phyloP scores from a whole-genome alignment of 148 eudicot species.

The Salicornia ramosissima region DNA sequence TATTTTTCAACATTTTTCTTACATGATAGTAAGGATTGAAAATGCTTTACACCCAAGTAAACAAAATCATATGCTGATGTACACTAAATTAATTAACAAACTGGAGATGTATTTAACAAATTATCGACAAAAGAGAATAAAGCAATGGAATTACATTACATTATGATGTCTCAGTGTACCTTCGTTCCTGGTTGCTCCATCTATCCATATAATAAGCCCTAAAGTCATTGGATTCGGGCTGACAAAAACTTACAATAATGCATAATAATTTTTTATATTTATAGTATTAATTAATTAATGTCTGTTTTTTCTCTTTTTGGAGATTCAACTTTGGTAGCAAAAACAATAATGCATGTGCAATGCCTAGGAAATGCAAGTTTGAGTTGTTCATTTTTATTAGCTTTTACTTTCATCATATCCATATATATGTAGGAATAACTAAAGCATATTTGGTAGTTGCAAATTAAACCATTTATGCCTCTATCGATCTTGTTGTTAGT shows the following conservation, averaged over 20 bases:
- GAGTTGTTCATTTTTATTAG: background rate
- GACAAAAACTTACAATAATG: conserved; percentile 15
- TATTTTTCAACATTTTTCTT: no score
- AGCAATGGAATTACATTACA: no score
- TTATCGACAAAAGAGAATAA: no score
- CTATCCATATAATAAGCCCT: no score
- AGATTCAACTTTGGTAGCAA: conserved; percentile 2
- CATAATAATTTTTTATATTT: no score
- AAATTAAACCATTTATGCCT: background rate
- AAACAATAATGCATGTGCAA: conserved; percentile 25
- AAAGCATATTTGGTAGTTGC: background rate
- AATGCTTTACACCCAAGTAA: no score
- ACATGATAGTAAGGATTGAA: no score
- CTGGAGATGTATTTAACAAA: no score
- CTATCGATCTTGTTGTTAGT: background rate
- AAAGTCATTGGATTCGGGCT: conserved; percentile 26
- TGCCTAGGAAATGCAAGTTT: conserved; percentile 16
- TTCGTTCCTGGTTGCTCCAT: no score
- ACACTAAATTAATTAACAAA: no score
- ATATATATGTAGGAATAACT: background rate
- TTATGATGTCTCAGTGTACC: no score
- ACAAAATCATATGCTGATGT: no score
- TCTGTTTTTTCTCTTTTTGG: conserved; percentile 9
- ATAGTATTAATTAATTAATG: background rate
- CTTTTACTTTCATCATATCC: background rate